Percentiles rank a stretch among this genome's conserved stretches.
phyloP scores from a whole-genome alignment of 805 yeast genomes.

The Metschnikowia chrysomelidarum region DNA sequence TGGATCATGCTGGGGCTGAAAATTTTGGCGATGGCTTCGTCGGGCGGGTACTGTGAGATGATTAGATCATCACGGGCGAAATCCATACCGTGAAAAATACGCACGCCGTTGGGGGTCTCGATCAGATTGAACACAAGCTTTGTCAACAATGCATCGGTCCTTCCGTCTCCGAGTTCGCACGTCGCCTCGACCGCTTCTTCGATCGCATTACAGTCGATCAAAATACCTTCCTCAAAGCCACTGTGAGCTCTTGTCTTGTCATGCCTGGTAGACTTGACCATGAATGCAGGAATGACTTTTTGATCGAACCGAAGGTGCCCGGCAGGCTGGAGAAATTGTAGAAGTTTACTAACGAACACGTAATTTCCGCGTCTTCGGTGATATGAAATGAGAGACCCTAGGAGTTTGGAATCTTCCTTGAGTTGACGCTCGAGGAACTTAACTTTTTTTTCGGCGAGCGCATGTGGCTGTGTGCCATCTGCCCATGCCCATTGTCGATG shows the following conservation, averaged over 20 bases:
- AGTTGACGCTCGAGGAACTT: slow-evolving; percentile 25
- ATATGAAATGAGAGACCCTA: slow-evolving; percentile 27
- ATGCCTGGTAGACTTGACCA: slow-evolving; percentile 28
- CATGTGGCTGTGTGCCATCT: slow-evolving; percentile 5
- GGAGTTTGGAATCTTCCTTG: slow-evolving; percentile 30
- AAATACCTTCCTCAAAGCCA: background rate
- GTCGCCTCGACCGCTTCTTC: slow-evolving; percentile 30
- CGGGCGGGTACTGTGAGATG: background rate
- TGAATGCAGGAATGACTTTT: slow-evolving; percentile 20
- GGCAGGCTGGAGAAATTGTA: slow-evolving; percentile 26
- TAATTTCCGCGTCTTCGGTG: slow-evolving; percentile 22
- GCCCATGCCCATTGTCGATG: slow-evolving; percentile 24
- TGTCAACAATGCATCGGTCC: slow-evolving; percentile 31
- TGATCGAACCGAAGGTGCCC: background rate
- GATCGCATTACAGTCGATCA: slow-evolving; percentile 18
- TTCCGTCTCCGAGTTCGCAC: slow-evolving; percentile 24
- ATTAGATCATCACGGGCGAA: background rate
- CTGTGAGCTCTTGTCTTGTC: background rate
- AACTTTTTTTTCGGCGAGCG: slow-evolving; percentile 15
- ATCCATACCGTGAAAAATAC: background rate
- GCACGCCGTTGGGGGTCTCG: slow-evolving; percentile 8
- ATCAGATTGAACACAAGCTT: slow-evolving; percentile 26
- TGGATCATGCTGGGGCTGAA: no score
- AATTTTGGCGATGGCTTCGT: slow-evolving; percentile 3
- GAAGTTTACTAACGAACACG: slow-evolving; percentile 22